phyloP scores from a whole-genome alignment of 140 eudicot genomes.

The Anethum foeniculum region DNA sequence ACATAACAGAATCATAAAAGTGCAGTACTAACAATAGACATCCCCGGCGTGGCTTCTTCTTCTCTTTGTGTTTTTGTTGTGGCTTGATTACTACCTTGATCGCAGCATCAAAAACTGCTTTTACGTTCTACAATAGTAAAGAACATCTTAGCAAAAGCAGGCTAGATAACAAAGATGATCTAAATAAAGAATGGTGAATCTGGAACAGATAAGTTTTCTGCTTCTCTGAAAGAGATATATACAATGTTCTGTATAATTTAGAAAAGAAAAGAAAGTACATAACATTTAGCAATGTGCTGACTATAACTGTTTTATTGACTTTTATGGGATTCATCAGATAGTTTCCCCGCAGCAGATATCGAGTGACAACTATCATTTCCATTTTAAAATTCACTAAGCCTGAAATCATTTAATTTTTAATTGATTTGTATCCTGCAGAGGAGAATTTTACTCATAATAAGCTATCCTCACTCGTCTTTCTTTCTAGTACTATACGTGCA shows the following conservation, averaged over 20 bases:
- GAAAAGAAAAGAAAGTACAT: background rate
- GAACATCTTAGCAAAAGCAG: background rate
- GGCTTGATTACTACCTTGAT: constrained; percentile 86
- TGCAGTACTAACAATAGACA: constrained; percentile 54
- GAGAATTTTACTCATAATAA: background rate
- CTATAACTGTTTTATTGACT: background rate
- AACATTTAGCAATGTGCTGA: background rate
- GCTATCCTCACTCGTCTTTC: background rate
- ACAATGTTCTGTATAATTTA: background rate
- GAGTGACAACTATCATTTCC: background rate
- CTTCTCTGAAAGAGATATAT: background rate
- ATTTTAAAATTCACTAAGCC: background rate
- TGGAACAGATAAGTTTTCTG: too few relatives aligned
- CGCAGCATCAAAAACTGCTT: constrained; percentile 89
- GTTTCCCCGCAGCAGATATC: background rate
- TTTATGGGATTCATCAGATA: background rate
- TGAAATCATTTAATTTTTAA: background rate
- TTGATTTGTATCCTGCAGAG: background rate
- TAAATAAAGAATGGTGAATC: background rate
- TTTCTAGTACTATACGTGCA: background rate
- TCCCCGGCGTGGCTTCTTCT: constrained; percentile 72
- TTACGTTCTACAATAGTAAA: constrained; percentile 57
- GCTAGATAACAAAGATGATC: background rate
- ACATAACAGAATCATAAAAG: background rate
- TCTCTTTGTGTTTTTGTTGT: constrained; percentile 69